Evolutionary conservation across 495 filamentous ascomycete genomes (phyloP), one percentile per base, ranked within the genome.

Genomic region (Daldinia decipiens): DNA sequence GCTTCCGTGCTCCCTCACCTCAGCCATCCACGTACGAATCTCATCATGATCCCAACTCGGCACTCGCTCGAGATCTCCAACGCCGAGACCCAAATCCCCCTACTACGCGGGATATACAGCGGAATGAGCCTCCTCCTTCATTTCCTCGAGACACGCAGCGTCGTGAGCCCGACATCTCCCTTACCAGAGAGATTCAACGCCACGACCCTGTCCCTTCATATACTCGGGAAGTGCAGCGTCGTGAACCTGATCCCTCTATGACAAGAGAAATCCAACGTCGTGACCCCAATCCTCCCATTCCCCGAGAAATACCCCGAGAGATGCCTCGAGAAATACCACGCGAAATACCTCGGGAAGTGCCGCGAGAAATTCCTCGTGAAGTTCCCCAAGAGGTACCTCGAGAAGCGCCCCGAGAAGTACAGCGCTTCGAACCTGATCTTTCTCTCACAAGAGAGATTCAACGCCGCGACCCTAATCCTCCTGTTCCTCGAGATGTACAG

Each of bases 1-100:
- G 94, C 0, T 98, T 93, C 85, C 88, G 95, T 40, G 62, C 62
- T 58, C 67, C 67, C 6, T 71, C 96, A 26, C 96, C 86, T 2
- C 85, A 87, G 62, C 85, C 86, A 7, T 97, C 93, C 13, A 91
- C 90, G 0, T 95, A 91, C 65, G 93, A 97, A 74, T 94, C 93
- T 43, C 93, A 97, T 68, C 91, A 97, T 77, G 93, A 97, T 73
- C 90, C 92, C 11, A 85, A 92, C 68, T 89, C 89, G 26, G 84
- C 87, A 19, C 80, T 93, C 26, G 89, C 88, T 11, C 70, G 70
- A 34, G 59, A 72, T 9, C 50, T 72, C 5, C 64, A 68, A 65
- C 70, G 64, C 26, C 64, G 64, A 17, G 70, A 65, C 0, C 64
- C 59, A 12, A 53, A 59, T 17, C 54, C 59, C 12, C 53, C 70